These are phyloP conservation scores for Melastoma candidum DNA, from an alignment of 441 rosid genomes.

Conservation along the genomic window DNA sequence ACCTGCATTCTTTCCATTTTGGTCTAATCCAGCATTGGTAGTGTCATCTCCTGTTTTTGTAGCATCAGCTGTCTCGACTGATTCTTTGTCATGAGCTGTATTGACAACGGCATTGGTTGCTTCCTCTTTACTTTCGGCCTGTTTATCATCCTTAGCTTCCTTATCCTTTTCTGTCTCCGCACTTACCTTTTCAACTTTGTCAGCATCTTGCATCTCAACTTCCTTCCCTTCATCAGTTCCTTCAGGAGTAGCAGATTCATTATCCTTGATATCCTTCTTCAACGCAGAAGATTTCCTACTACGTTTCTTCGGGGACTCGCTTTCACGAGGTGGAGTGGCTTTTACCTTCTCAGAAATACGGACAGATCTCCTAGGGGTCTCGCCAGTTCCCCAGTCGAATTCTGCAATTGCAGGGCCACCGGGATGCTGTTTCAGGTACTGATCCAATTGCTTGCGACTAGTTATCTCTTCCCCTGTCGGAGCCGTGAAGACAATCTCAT, in stretches of 20 bases:
- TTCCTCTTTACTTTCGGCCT: slow-evolving; percentile 6
- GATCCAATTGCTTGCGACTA: slow-evolving; percentile 13
- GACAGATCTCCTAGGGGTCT: slow-evolving; percentile 12
- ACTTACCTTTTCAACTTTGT: slow-evolving; percentile 1
- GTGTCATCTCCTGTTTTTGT: not conserved
- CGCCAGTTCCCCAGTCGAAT: slow-evolving; percentile 18
- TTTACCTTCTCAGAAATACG: slow-evolving; percentile 11
- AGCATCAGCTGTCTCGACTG: not conserved
- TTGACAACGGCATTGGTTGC: not conserved
- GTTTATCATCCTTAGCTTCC: not conserved
- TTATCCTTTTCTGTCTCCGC: not conserved
- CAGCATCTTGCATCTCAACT: slow-evolving; percentile 3
- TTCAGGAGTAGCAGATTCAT: too few species aligned
- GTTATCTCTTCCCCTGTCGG: slow-evolving; percentile 15
- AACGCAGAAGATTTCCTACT: too few species aligned
- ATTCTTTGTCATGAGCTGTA: slow-evolving; percentile 5
- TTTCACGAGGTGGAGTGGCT: slow-evolving; percentile 11
- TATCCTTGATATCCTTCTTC: too few species aligned
- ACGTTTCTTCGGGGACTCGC: slow-evolving; percentile 9
- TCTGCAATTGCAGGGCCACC: slow-evolving; percentile 6
- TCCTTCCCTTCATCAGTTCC: too few species aligned
- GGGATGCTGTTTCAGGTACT: slow-evolving; percentile 15
- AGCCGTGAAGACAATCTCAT: slow-evolving; percentile 10
- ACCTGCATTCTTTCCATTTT: not conserved
- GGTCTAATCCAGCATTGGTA: slow-evolving; percentile 3